Conservation (phyloP, 2,329 filamentous ascomycete species). For the Penicillium sp. region DNA sequence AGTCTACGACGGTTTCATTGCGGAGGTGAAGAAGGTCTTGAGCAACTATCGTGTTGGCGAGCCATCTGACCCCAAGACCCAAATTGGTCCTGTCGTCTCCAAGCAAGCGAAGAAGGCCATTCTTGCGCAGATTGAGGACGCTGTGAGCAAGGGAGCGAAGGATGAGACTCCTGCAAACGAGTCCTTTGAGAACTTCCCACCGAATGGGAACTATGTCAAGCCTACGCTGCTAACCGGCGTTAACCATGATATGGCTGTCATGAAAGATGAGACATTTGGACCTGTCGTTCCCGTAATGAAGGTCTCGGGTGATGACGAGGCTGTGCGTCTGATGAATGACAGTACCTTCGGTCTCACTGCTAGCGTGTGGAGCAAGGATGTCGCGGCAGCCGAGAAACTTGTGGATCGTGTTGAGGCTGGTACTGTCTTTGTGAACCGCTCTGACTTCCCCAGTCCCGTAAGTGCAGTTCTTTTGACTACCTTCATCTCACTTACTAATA, state of each 20-base stretch:
- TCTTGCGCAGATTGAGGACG: conserved; percentile 74
- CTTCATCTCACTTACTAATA: neutral
- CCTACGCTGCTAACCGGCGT: conserved; percentile 78
- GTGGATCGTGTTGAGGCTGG: conserved; percentile 81
- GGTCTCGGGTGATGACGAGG: conserved; percentile 75
- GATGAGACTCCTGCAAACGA: conserved; percentile 79
- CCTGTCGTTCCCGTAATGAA: conserved; percentile 88
- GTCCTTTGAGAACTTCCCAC: conserved; percentile 67
- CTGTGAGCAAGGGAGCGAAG: conserved; percentile 75
- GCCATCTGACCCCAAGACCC: conserved; percentile 71
- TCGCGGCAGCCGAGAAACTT: conserved; percentile 67
- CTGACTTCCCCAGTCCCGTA: conserved; percentile 87
- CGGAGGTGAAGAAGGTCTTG: conserved; percentile 74
- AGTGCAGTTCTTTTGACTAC: conserved; percentile 39
- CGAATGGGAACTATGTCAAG: conserved; percentile 82
- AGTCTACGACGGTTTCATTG: conserved; percentile 78
- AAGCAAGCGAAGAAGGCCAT: conserved; percentile 73
- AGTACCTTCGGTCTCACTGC: conserved; percentile 91
- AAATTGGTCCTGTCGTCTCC: conserved; percentile 85
- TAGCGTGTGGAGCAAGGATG: conserved; percentile 96
- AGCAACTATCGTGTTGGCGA: conserved; percentile 83
- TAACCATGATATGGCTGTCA: conserved; percentile 77
- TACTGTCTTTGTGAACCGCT: conserved; percentile 93
- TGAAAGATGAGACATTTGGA: conserved; percentile 93
- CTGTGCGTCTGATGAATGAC: conserved; percentile 84